Conservation (phyloP, 164 flowering plant genomes). For the Berberis vulgaris region DNA sequence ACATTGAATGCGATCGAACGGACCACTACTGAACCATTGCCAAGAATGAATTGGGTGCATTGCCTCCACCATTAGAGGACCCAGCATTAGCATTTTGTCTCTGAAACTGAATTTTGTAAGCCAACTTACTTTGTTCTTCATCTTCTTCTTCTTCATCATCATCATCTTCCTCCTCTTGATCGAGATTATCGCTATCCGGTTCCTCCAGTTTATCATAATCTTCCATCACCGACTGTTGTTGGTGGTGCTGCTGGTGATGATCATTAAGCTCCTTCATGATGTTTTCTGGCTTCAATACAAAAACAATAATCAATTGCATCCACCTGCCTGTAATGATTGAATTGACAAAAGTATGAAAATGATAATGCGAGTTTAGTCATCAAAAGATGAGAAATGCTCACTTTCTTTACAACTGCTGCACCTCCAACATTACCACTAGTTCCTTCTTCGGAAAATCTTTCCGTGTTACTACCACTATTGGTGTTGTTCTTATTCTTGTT, state of each 20-base stretch:
- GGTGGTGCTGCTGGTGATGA: slow-evolving; percentile 7
- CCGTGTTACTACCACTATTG: slow-evolving; percentile 6
- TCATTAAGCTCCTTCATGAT: slow-evolving; percentile 49
- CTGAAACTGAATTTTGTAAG: slow-evolving; percentile 40
- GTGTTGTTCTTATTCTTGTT: slow-evolving; percentile 15
- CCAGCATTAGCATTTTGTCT: slow-evolving; percentile 20
- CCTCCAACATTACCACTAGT: slow-evolving; percentile 3
- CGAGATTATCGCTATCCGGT: slow-evolving; percentile 19
- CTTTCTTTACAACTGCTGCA: slow-evolving; percentile 22
- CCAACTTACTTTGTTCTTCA: slow-evolving; percentile 29
- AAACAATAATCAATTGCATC: slow-evolving; percentile 27
- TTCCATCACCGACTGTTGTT: slow-evolving; percentile 8
- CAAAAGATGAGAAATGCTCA: slow-evolving; percentile 11
- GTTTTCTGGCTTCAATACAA: slow-evolving; percentile 74
- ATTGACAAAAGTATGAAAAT: not conserved
- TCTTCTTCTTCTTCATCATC: slow-evolving; percentile 30
- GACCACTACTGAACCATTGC: slow-evolving; percentile 40
- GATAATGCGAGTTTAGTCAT: not conserved
- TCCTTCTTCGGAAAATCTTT: slow-evolving; percentile 25
- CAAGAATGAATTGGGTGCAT: slow-evolving; percentile 27
- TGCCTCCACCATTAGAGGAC: slow-evolving; percentile 30
- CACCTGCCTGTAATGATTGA: slow-evolving; percentile 10
- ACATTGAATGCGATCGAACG: no score
- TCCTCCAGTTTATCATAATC: slow-evolving; percentile 23
- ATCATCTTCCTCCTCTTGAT: slow-evolving; percentile 26